phyloP scores from a whole-genome alignment of 768 basidiomycete genomes.

The Dacryopinax primogenitus region DNA sequence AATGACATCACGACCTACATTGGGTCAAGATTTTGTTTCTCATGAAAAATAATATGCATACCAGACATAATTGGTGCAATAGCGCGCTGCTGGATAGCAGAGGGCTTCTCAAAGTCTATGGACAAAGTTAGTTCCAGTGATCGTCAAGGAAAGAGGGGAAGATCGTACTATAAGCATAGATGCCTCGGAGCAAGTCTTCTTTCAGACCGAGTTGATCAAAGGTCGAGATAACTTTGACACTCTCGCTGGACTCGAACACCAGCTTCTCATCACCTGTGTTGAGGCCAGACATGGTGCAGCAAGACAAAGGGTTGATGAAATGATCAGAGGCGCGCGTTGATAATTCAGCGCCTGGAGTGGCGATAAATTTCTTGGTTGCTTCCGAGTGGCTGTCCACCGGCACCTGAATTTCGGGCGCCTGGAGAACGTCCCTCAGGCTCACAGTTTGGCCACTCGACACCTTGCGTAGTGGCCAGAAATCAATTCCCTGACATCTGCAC shows the following conservation, averaged over 20 bases:
- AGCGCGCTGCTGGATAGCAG: conserved; percentile 95
- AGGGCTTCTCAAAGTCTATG: conserved; percentile 90
- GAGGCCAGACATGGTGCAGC: conserved; percentile 61
- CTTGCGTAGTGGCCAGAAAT: conserved; percentile 8
- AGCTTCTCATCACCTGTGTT: conserved; percentile 87
- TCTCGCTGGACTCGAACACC: conserved; percentile 63
- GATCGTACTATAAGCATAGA: conserved; percentile 87
- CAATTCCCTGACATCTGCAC: no score
- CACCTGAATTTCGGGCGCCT: no score
- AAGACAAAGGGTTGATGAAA: conserved; percentile 29
- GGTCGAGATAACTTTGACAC: conserved; percentile 64
- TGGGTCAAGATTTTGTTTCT: neutral
- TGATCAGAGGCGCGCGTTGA: conserved; percentile 12
- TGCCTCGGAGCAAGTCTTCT: conserved; percentile 87
- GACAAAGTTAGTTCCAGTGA: conserved; percentile 7
- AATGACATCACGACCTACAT: conserved; percentile 89
- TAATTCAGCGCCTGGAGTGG: neutral
- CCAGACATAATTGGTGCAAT: conserved; percentile 73
- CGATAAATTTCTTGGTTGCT: conserved; percentile 3
- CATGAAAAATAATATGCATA: neutral
- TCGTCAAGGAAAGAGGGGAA: neutral
- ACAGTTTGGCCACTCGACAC: no score
- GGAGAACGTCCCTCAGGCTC: no score
- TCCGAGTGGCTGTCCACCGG: conserved; percentile 10
- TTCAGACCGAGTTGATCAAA: conserved; percentile 87